phyloP scores from a whole-genome alignment of 2,329 filamentous ascomycete genomes.

The Colletotrichum destructivum region DNA sequence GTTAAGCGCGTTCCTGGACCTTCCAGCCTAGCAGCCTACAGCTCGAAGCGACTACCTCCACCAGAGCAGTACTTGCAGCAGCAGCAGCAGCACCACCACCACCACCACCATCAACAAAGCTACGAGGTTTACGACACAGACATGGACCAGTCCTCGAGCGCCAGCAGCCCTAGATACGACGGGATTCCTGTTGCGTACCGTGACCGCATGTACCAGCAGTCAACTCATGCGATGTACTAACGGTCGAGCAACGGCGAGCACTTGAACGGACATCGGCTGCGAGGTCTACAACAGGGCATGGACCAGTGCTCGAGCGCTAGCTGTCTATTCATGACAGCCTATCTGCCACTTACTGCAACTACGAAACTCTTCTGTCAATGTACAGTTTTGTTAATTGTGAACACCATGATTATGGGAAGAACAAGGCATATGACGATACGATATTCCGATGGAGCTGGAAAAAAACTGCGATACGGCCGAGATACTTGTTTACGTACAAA shows the following conservation, averaged over 20 bases:
- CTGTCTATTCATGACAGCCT: no score
- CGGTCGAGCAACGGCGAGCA: neutral
- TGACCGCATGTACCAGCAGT: constrained; percentile 37
- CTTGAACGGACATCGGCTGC: no score
- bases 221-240: constrained; percentile 33
- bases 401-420: no score
- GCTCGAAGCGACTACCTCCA: constrained; percentile 35
- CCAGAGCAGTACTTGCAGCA: constrained; percentile 41
- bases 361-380: no score
- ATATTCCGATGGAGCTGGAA: no score
- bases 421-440: no score
- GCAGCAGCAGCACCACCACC: constrained; percentile 22
- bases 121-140: constrained; percentile 42
- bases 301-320: no score
- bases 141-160: constrained; percentile 40
- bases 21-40: constrained; percentile 38
- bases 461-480: no score
- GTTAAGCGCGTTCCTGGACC: constrained; percentile 39
- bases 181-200: constrained; percentile 21
- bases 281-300: no score
- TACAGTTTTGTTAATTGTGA: no score
- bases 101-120: constrained; percentile 34
- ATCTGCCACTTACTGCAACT: no score
- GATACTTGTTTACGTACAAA: no score
- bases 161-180: constrained; percentile 40